These are phyloP conservation scores for Vicia sativa DNA, from an alignment of 306 rosid species.

Conservation along the genomic window DNA sequence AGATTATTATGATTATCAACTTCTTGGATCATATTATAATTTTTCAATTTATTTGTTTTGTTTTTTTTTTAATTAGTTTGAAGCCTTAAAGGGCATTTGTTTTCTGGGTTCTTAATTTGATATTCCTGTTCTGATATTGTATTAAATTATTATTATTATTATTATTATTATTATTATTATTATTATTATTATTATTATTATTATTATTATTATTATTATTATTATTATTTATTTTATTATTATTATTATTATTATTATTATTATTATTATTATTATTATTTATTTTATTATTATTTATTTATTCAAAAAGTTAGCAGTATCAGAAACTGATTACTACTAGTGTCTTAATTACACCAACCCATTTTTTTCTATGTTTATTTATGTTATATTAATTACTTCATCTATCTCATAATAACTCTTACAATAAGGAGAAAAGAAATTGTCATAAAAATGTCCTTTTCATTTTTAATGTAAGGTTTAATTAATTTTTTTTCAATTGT, in stretches of 20 bases:
- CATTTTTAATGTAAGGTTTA: background rate
- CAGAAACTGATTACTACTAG: too few species aligned
- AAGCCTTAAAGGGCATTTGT: too few species aligned
- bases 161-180: background rate
- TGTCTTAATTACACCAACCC: background rate
- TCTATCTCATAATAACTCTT: too few species aligned
- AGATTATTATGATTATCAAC: constrained; percentile 43
- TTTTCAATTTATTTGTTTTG: constrained; percentile 33
- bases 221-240: too few species aligned
- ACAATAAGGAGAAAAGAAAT: too few species aligned
- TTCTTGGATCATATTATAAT: background rate
- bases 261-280: too few species aligned
- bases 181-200: background rate
- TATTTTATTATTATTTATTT: too few species aligned
- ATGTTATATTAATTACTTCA: background rate
- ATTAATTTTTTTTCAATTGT: background rate
- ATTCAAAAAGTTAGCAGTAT: too few species aligned
- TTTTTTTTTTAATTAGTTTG: constrained; percentile 49
- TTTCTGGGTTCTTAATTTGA: constrained; percentile 2
- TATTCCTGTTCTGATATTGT: background rate
- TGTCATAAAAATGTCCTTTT: background rate
- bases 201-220: too few species aligned
- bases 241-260: too few species aligned
- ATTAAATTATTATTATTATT: background rate
- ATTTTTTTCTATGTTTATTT: background rate